phyloP scores from a whole-genome alignment of 1,139 yeast species.

The Debaryomycetaceae sp. region DNA sequence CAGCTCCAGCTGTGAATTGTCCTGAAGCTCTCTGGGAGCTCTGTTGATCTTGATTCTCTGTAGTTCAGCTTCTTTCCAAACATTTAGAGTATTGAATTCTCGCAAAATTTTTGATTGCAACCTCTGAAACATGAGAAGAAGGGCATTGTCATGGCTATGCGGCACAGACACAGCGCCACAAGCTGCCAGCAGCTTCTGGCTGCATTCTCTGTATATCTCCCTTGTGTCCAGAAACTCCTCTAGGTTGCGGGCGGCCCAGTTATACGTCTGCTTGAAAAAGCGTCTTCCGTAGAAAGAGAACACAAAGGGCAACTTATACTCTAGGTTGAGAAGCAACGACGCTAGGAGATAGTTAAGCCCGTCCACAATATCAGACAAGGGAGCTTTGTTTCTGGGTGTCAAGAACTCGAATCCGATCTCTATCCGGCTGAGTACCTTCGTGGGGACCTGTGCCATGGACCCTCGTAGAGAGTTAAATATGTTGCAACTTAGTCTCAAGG shows the following conservation, averaged over 20 bases:
- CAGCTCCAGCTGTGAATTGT: neutral
- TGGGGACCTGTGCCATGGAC: slow-evolving; percentile 9
- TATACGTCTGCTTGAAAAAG: slow-evolving; percentile 24
- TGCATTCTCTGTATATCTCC: neutral
- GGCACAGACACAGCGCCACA: neutral
- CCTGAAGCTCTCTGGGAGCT: neutral
- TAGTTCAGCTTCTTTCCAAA: slow-evolving; percentile 9
- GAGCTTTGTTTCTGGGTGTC: slow-evolving; percentile 8
- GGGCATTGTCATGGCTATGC: neutral
- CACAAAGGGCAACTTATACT: slow-evolving; percentile 29
- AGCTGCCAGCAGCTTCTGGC: neutral
- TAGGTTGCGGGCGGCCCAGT: slow-evolving; percentile 11
- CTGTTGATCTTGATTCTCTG: neutral
- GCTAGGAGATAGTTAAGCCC: slow-evolving; percentile 28
- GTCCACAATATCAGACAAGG: slow-evolving; percentile 12
- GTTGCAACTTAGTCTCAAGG: slow-evolving; percentile 18
- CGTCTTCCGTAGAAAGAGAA: slow-evolving; percentile 36
- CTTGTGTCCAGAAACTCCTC: slow-evolving; percentile 3
- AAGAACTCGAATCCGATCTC: slow-evolving; percentile 11
- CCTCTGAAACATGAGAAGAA: neutral
- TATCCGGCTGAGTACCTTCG: slow-evolving; percentile 8
- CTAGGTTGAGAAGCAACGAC: slow-evolving; percentile 29
- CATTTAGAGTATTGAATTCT: slow-evolving; percentile 10
- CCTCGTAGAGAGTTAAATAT: slow-evolving; percentile 14
- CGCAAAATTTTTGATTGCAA: slow-evolving; percentile 6